Evolutionary conservation across 2,329 filamentous ascomycete species (phyloP).

Genomic region (Aspergillus costaricaensis): DNA sequence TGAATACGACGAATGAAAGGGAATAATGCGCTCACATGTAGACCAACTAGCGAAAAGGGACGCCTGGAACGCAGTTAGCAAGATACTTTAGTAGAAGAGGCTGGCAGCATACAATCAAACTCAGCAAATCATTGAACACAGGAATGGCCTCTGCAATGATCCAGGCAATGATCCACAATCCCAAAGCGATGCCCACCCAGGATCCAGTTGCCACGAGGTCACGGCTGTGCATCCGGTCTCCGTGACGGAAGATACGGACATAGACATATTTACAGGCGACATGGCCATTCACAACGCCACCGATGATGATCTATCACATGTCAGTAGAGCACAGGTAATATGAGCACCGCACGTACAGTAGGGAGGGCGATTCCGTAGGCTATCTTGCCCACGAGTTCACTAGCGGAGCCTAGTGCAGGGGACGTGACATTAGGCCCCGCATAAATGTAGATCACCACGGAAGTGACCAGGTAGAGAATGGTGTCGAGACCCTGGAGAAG

Average conservation of each 20-base stretch:
- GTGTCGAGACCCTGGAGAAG: conserved; percentile 60
- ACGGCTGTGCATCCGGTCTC: conserved; percentile 52
- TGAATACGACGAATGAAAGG: not conserved
- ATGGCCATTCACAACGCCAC: conserved; percentile 67
- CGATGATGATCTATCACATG: conserved; percentile 58
- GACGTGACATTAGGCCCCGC: conserved; percentile 61
- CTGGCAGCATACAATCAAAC: conserved; percentile 50
- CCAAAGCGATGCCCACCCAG: conserved; percentile 59
- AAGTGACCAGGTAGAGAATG: conserved; percentile 64
- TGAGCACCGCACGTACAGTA: conserved; percentile 43
- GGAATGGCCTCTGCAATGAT: conserved; percentile 68
- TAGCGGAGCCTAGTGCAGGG: conserved; percentile 65
- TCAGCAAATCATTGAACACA: conserved; percentile 66
- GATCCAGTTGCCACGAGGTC: conserved; percentile 52
- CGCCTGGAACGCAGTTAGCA: conserved; percentile 32
- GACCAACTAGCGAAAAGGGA: conserved; percentile 67
- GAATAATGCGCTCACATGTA: conserved; percentile 40
- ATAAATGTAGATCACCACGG: conserved; percentile 67
- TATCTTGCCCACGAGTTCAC: conserved; percentile 56
- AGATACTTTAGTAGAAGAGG: not conserved
- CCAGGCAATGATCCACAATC: conserved; percentile 62
- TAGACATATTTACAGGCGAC: conserved; percentile 67
- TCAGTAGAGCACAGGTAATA: not conserved
- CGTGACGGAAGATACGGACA: conserved; percentile 60
- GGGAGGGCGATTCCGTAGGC: conserved; percentile 68